Base-by-base conservation (phyloP, 2,329 filamentous ascomycete genomes). In the Phoma sp. region DNA sequence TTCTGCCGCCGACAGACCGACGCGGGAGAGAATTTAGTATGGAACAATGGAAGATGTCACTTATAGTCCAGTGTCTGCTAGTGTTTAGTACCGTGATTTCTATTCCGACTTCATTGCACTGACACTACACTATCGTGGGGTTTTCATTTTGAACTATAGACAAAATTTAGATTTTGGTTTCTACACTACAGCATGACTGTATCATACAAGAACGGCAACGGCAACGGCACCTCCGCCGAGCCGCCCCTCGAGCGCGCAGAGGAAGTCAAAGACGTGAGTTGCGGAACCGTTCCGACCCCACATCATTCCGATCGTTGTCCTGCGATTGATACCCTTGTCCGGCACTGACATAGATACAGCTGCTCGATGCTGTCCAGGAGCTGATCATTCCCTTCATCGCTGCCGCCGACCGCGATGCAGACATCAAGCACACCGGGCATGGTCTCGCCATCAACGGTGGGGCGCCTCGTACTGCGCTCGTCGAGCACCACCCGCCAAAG, bases 311-410 rank as follows among this genome's bases (percentile, higher is more conserved):
- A 46, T 18, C n/a, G 12, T 36, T 33, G 20, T 59, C 34, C 30
- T 61, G 65, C 52, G 57, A 7, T 45, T 56, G 26, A 4, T 10
- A 21, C 21, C 29, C 37, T 28, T 14, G 17, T n/a, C 17, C 48
- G 6, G 9, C 12, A 60, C 51, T 55, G 15, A 55, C 40, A 20
- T 23, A n/a, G 12, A 14, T 10, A 37, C 61, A 92, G 89, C 82
- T 92, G 39, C 81, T 92, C 42, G 79, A 83, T 49, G 84, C 88
- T 3, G 84, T 93, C 42, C 84, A 88, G 74, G 77, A 81, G 7
- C 80, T 92, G 48, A 83, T 93, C 52, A 77, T 92, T 17, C 87
- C 87, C 0, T 92, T 89, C 73, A 86, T 93, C 64, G 81, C 79
- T 56, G 79, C 82, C n/a, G 88, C 90, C 33, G 89, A 93, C 74